A percentile compares a stretch with the other conserved stretches of the same genome.
These are phyloP conservation scores for Xylaria sp. DNA, from an alignment of 2,329 filamentous ascomycete species.

Conservation along the genomic window DNA sequence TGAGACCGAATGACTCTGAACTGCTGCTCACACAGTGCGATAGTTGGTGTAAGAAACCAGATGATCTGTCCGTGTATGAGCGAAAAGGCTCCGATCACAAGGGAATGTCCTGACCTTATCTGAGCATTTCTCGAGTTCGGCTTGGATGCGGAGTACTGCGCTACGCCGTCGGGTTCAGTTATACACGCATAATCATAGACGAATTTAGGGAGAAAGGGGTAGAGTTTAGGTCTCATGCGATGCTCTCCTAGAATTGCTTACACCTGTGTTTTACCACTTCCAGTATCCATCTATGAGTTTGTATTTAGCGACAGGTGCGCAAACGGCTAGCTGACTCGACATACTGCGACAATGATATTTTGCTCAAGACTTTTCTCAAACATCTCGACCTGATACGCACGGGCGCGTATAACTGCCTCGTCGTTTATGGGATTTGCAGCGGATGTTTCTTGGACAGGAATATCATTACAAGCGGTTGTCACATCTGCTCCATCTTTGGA, in stretches of 20 bases:
- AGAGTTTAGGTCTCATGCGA: neutral
- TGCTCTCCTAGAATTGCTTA: conserved; percentile 47
- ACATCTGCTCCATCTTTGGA: neutral
- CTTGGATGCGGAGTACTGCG: conserved; percentile 70
- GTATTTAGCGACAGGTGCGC: neutral
- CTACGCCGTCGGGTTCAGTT: conserved; percentile 46
- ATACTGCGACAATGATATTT: conserved; percentile 75
- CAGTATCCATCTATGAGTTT: conserved; percentile 72
- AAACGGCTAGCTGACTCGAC: conserved; percentile 30
- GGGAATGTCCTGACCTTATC: conserved; percentile 55
- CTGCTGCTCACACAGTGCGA: conserved; percentile 72
- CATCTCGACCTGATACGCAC: conserved; percentile 80
- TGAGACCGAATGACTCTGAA: conserved; percentile 63
- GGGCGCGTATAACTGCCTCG: conserved; percentile 47
- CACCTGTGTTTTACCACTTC: conserved; percentile 80
- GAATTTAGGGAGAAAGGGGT: neutral
- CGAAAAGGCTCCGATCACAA: neutral
- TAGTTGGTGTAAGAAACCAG: conserved; percentile 77
- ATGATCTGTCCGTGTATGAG: conserved; percentile 53
- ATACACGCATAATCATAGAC: neutral
- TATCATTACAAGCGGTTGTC: neutral
- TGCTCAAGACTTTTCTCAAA: conserved; percentile 68
- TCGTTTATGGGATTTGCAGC: conserved; percentile 28
- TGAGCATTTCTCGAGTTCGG: conserved; percentile 62
- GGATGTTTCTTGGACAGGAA: neutral